Percentiles rank a stretch among this genome's conserved stretches.
These are phyloP conservation scores for Dimocarpus longan DNA, from an alignment of 345 rosid species.

Conservation along the genomic window DNA sequence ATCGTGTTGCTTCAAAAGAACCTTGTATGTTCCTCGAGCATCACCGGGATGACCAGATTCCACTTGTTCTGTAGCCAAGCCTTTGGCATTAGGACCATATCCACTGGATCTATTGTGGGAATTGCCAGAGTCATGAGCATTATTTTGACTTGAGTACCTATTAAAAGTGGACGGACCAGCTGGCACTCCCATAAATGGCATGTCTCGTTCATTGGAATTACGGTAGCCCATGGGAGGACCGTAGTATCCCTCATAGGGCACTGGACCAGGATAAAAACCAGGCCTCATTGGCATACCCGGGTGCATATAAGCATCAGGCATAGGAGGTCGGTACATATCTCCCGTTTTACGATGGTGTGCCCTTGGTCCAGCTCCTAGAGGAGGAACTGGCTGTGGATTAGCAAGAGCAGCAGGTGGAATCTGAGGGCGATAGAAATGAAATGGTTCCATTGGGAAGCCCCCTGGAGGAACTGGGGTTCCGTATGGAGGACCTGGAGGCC, in stretches of 20 bases:
- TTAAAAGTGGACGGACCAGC: slow-evolving; percentile 58
- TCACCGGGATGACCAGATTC: slow-evolving; percentile 65
- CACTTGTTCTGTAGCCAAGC: slow-evolving; percentile 46
- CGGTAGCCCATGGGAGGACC: slow-evolving; percentile 86
- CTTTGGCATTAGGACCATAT: slow-evolving; percentile 51
- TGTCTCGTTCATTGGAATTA: slow-evolving; percentile 69
- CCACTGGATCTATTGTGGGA: slow-evolving; percentile 59
- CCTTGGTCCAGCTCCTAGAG: slow-evolving; percentile 72
- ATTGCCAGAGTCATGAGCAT: slow-evolving; percentile 49
- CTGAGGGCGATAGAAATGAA: slow-evolving; percentile 79
- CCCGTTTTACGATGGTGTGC: slow-evolving; percentile 70
- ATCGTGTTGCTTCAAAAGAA: slow-evolving; percentile 79
- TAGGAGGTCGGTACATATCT: slow-evolving; percentile 76
- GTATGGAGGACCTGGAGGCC: slow-evolving; percentile 76
- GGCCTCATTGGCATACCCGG: slow-evolving; percentile 92
- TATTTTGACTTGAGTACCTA: slow-evolving; percentile 56
- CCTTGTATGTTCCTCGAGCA: slow-evolving; percentile 59
- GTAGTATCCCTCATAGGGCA: slow-evolving; percentile 72
- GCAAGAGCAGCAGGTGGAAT: slow-evolving; percentile 51
- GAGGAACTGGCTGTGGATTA: slow-evolving; percentile 57
- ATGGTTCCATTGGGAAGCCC: slow-evolving; percentile 84
- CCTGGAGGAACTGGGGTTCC: slow-evolving; percentile 78
- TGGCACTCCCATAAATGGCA: slow-evolving; percentile 72
- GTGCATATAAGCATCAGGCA: slow-evolving; percentile 71
- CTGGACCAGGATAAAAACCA: slow-evolving; percentile 80